Evolutionary conservation across 2,329 filamentous ascomycete genomes (phyloP).

Genomic region (Penicillium hesseltinei): DNA sequence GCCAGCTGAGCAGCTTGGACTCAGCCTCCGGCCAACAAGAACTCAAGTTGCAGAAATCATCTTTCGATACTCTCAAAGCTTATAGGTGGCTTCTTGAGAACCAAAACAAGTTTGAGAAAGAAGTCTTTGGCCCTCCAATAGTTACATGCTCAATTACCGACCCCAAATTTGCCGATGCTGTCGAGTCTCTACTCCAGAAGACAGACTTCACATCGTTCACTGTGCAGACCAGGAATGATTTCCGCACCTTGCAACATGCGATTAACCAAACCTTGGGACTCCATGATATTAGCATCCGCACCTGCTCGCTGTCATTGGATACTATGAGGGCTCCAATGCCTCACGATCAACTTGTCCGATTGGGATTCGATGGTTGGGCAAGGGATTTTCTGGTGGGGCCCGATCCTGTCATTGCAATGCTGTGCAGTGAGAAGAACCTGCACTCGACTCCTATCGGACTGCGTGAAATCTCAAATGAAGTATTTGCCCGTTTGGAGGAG

Average conservation of each 20-base stretch:
- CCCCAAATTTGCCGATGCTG: slow-evolving; percentile 59
- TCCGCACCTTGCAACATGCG: slow-evolving; percentile 66
- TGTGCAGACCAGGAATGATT: slow-evolving; percentile 71
- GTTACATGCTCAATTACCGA: slow-evolving; percentile 78
- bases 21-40: slow-evolving; percentile 74
- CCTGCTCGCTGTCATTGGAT: slow-evolving; percentile 55
- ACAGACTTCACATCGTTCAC: slow-evolving; percentile 65
- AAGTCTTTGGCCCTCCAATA: slow-evolving; percentile 78
- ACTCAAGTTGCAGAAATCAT: slow-evolving; percentile 60
- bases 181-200: slow-evolving; percentile 58
- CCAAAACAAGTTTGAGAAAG: slow-evolving; percentile 65
- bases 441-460: slow-evolving; percentile 67
- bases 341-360: slow-evolving; percentile 53
- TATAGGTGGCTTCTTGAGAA: slow-evolving; percentile 83
- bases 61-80: slow-evolving; percentile 64
- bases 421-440: slow-evolving; percentile 71
- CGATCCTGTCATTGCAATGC: slow-evolving; percentile 78
- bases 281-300: slow-evolving; percentile 69
- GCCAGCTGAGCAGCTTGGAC: slow-evolving; percentile 60
- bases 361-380: slow-evolving; percentile 76
- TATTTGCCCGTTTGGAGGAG: slow-evolving; percentile 64
- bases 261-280: slow-evolving; percentile 64
- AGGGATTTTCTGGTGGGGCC: slow-evolving; percentile 79
- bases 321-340: slow-evolving; percentile 57
- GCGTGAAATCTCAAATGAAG: slow-evolving; percentile 61